These are phyloP conservation scores for Calonectria crousiana DNA, from an alignment of 2,329 filamentous ascomycete genomes.

Conservation along the genomic window DNA sequence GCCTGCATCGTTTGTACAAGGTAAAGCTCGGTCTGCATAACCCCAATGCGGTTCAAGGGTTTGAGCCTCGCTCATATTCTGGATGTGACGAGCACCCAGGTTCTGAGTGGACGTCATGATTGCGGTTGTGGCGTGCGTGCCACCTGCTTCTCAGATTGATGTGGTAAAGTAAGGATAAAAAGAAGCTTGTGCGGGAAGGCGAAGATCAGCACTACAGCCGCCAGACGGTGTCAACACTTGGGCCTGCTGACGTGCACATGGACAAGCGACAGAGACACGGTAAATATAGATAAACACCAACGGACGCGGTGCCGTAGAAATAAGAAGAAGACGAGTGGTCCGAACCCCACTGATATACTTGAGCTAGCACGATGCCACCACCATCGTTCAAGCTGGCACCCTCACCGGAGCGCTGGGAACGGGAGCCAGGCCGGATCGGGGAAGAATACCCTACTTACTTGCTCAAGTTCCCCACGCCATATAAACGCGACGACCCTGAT, in stretches of 20 bases:
- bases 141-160: neutral
- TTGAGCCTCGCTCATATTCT: slow-evolving; percentile 54
- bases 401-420: slow-evolving; percentile 27
- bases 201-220: slow-evolving; percentile 7
- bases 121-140: slow-evolving; percentile 4
- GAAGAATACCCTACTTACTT: slow-evolving; percentile 38
- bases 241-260: neutral
- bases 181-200: neutral
- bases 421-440: slow-evolving; percentile 39
- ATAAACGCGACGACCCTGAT: slow-evolving; percentile 26
- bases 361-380: neutral
- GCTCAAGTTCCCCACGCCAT: slow-evolving; percentile 32
- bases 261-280: slow-evolving; percentile 11
- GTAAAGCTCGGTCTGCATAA: slow-evolving; percentile 58
- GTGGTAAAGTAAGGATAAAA: neutral
- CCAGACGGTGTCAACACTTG: neutral
- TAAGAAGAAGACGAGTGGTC: slow-evolving; percentile 34
- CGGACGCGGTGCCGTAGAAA: slow-evolving; percentile 40
- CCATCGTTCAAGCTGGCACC: neutral
- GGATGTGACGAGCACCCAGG: slow-evolving; percentile 53
- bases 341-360: slow-evolving; percentile 28
- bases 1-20: slow-evolving; percentile 60
- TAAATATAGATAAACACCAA: slow-evolving; percentile 12
- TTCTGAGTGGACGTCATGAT: slow-evolving; percentile 36
- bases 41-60: slow-evolving; percentile 59